phyloP scores from a whole-genome alignment of 2,329 filamentous ascomycete species.

The Epichloe sp. region DNA sequence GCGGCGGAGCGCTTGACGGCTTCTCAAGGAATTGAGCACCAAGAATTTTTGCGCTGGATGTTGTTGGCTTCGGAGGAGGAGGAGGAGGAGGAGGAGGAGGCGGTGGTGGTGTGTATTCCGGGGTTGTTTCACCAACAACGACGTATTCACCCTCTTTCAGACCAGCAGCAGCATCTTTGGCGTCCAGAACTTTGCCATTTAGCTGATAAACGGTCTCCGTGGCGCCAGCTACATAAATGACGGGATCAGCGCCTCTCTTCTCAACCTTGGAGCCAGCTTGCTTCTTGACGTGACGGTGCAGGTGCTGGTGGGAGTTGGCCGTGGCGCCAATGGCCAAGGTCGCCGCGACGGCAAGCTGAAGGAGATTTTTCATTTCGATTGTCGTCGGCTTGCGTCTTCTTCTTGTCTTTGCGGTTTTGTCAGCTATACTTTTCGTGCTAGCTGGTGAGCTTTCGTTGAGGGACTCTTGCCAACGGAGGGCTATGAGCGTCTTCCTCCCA shows the following conservation, averaged over 20 bases:
- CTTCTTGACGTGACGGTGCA: conserved; percentile 45
- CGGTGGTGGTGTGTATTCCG: conserved; percentile 35
- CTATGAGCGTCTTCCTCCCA: background rate
- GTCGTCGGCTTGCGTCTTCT: background rate
- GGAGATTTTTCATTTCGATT: conserved; percentile 9
- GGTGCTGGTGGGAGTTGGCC: conserved; percentile 49
- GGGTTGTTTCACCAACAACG: conserved; percentile 45
- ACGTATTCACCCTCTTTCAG: conserved; percentile 59
- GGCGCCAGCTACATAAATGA: conserved; percentile 42
- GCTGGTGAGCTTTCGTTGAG: background rate
- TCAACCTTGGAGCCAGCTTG: conserved; percentile 33
- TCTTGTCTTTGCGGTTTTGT: background rate
- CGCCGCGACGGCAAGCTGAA: conserved; percentile 38
- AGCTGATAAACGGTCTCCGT: conserved; percentile 61
- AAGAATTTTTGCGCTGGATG: background rate
- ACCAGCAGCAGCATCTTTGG: conserved; percentile 55
- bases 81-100: conserved; percentile 21
- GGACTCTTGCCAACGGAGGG: background rate
- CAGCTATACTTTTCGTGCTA: background rate
- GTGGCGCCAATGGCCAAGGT: conserved; percentile 37
- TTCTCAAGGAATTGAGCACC: conserved; percentile 6
- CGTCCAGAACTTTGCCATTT: conserved; percentile 47
- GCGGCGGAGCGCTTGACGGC: conserved; percentile 2
- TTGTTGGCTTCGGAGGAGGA: conserved; percentile 18
- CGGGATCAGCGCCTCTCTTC: conserved; percentile 31